Percentiles rank a stretch among this genome's conserved stretches.
phyloP scores from a whole-genome alignment of 2,329 filamentous ascomycete species.

The Arthrinium phaeospermum region DNA sequence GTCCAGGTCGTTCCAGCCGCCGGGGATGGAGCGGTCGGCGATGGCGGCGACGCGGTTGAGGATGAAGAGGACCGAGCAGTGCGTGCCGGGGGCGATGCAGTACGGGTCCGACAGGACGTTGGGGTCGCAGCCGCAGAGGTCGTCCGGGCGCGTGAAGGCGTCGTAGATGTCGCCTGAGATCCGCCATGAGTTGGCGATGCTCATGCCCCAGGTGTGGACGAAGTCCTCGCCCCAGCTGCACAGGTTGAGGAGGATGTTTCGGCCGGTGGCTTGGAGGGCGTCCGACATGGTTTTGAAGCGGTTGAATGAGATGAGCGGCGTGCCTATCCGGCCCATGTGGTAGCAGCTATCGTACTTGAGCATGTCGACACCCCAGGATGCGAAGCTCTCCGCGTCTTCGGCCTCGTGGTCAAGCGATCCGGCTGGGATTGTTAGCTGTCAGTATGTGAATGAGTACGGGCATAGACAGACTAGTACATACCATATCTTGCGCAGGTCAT shows the following conservation, averaged over 20 bases:
- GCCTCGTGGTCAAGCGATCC: conserved; percentile 58
- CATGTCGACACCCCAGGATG: conserved; percentile 58
- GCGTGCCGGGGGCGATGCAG: conserved; percentile 31
- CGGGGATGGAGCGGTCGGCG: conserved; percentile 20
- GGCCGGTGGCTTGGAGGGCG: conserved; percentile 39
- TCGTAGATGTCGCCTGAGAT: conserved; percentile 43
- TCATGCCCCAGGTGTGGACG: conserved; percentile 33
- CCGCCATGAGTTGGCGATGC: conserved; percentile 41
- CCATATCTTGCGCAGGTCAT: conserved; percentile 57
- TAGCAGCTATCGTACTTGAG: conserved; percentile 60
- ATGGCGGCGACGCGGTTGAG: conserved; percentile 33
- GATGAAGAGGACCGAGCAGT: conserved; percentile 37
- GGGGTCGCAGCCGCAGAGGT: conserved; percentile 39
- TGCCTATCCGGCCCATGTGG: conserved; percentile 36
- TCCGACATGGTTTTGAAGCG: conserved; percentile 41
- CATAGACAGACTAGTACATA: not conserved
- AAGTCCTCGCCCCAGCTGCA: conserved; percentile 44
- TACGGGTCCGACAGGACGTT: conserved; percentile 30
- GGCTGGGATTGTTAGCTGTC: conserved; percentile 25
- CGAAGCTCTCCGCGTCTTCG: conserved; percentile 58
- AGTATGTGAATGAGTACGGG: not conserved
- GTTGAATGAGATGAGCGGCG: conserved; percentile 35
- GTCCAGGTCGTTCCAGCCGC: conserved; percentile 21
- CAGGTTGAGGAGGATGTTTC: conserved; percentile 40
- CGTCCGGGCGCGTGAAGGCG: conserved; percentile 40